Evolutionary conservation across 2,329 filamentous ascomycete genomes (phyloP).

Genomic region (Nemania sp.): DNA sequence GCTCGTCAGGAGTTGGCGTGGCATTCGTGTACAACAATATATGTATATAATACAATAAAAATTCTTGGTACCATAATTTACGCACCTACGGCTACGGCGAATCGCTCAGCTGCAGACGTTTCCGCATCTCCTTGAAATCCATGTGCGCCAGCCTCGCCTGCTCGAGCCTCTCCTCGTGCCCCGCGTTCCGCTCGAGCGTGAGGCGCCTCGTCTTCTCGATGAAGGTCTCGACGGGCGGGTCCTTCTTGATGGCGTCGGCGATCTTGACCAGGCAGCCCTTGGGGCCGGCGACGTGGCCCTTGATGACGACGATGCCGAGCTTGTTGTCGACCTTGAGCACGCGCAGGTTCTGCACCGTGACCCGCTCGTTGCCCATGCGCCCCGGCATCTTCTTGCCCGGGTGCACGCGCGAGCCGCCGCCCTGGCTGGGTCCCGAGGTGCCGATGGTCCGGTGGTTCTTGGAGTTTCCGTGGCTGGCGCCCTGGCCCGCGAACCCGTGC

Average conservation of each 20-base stretch:
- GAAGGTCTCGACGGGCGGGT: slow-evolving; percentile 55
- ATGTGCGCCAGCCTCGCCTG: slow-evolving; percentile 56
- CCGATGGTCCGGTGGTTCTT: slow-evolving; percentile 92
- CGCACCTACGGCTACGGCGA: neutral
- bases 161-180: slow-evolving; percentile 52
- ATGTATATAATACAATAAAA: slow-evolving; percentile 34
- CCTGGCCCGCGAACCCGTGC: slow-evolving; percentile 87
- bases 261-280: slow-evolving; percentile 84
- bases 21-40: slow-evolving; percentile 38
- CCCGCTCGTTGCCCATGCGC: slow-evolving; percentile 86
- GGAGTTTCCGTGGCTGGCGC: slow-evolving; percentile 92
- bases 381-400: slow-evolving; percentile 99
- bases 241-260: slow-evolving; percentile 89
- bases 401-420: slow-evolving; percentile 86
- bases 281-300: slow-evolving; percentile 83
- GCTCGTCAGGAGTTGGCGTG: slow-evolving; percentile 18
- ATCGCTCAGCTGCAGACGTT: slow-evolving; percentile 37
- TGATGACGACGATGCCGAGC: slow-evolving; percentile 86
- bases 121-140: slow-evolving; percentile 57
- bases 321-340: slow-evolving; percentile 86
- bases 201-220: slow-evolving; percentile 51
- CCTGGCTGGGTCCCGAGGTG: slow-evolving; percentile 86
- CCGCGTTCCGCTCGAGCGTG: slow-evolving; percentile 53
- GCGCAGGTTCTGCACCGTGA: slow-evolving; percentile 89
- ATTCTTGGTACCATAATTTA: slow-evolving; percentile 12